phyloP scores from a whole-genome alignment of 345 rosid species.

The Eucalyptus polybractea region DNA sequence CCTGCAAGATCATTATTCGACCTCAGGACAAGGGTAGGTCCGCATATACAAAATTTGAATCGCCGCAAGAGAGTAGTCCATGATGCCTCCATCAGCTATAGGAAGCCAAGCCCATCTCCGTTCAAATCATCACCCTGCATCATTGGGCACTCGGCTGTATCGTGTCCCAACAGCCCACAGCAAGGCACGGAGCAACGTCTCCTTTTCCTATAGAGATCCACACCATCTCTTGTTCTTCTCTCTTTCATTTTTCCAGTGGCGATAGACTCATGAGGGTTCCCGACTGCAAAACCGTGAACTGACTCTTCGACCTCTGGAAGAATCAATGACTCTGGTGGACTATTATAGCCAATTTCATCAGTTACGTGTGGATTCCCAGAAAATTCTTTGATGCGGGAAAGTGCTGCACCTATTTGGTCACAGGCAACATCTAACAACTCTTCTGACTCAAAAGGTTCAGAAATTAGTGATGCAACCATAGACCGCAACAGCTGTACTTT shows the following conservation, averaged over 20 bases:
- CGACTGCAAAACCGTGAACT: constrained; percentile 17
- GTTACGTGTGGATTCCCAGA: constrained; percentile 9
- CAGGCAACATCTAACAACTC: constrained; percentile 48
- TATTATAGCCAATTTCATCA: constrained; percentile 9
- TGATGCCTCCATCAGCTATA: neutral
- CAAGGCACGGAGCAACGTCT: constrained; percentile 32
- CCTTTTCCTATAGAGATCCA: constrained; percentile 19
- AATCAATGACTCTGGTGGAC: constrained; percentile 34
- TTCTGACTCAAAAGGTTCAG: constrained; percentile 36
- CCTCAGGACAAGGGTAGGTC: neutral
- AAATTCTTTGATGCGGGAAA: constrained; percentile 26
- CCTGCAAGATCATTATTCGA: neutral
- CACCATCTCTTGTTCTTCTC: constrained; percentile 23
- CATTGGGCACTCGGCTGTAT: constrained; percentile 28
- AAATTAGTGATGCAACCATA: constrained; percentile 27
- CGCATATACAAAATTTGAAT: neutral
- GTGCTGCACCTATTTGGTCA: constrained; percentile 23
- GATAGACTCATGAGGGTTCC: constrained; percentile 14
- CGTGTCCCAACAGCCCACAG: constrained; percentile 37
- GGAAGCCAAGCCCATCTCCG: constrained; percentile 8
- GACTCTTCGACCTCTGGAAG: constrained; percentile 32
- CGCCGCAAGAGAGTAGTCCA: neutral
- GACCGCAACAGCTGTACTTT: constrained; percentile 38
- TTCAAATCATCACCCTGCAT: constrained; percentile 10
- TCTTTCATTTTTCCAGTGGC: constrained; percentile 34